Percentiles rank a stretch among this genome's conserved stretches.
Evolutionary conservation across 2,329 filamentous ascomycete species (phyloP).

Genomic region (Neonectria faginata): DNA sequence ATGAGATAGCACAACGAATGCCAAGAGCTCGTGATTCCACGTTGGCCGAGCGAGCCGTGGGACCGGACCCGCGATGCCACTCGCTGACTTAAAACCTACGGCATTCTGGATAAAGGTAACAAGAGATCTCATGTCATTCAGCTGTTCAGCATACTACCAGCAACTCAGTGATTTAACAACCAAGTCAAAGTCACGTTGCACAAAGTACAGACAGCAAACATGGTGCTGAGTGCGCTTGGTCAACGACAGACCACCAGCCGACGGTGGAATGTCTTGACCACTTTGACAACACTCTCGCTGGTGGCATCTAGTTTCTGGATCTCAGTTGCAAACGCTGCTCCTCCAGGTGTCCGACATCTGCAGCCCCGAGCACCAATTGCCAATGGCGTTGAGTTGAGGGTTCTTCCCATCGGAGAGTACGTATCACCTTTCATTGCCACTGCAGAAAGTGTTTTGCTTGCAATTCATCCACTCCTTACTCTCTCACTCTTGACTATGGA

Average conservation of each 20-base stretch:
- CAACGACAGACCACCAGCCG: neutral
- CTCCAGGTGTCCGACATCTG: neutral
- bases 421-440: neutral
- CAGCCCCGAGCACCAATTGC: neutral
- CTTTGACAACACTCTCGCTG: neutral
- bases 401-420: constrained; percentile 21
- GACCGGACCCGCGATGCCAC: neutral
- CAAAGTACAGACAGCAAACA: neutral
- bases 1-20: neutral
- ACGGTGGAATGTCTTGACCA: neutral
- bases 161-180: neutral
- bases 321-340: neutral
- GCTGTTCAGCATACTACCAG: neutral
- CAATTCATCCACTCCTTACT: neutral
- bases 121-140: neutral
- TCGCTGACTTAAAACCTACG: neutral
- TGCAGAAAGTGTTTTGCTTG: neutral
- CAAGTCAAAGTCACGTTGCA: neutral
- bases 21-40: neutral
- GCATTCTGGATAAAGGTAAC: neutral
- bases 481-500: neutral
- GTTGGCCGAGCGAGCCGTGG: neutral
- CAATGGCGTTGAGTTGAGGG: constrained; percentile 1
- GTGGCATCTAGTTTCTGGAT: neutral
- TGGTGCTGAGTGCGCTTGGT: neutral